Base-by-base conservation (phyloP, 768 basidiomycete genomes). In the Symmetrospora coprosmae region DNA sequence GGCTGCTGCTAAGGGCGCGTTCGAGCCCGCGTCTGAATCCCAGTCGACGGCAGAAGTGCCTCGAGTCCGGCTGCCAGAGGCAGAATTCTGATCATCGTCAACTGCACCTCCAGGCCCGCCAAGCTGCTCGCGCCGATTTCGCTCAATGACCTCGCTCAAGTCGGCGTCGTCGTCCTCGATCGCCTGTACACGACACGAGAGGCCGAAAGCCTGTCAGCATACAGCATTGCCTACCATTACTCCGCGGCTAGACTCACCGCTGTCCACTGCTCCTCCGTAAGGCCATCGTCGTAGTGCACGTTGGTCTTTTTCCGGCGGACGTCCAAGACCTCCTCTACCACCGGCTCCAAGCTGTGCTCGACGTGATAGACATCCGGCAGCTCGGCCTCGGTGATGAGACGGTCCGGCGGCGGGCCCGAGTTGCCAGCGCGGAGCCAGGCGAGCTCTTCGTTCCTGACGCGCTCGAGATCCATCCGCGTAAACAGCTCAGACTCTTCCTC, bases 251-350 rank as follows among this genome's bases (percentile, higher is more conserved):
- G n/a, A n/a, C n/a, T n/a, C n/a, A n/a, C n/a, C n/a, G n/a, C n/a
- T 31, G 87, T 81, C 85, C 88, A 94, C 66, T 90, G 84, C 69
- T 94, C 92, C 66, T 97, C 92, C 51, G 82, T 84, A 58, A 97
- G 77, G 16, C 90, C 90, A 70, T 96, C 92, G 61, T 85, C 91
- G 70, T 97, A 97, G 69, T 81, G 84, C 63, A 97, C 87, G 41
- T 84, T 78, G 60, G 82, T 86, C 61, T 75, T 67, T 37, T 73
- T 73, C 41, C 78, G 74, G 13, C 66, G 64, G 4, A 69, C 67
- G 28, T 61, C 65, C 31, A 72, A 69, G 39, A 73, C 77, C 50
- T 87, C 87, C 11, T 70, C 67, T 8, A 71, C 69, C 16, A 72
- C 68, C 1, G 85, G 85, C 69, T 86, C 82, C 65, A 59, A 59